phyloP scores from a whole-genome alignment of 2,329 filamentous ascomycete species.

The Venturia carpophila region DNA sequence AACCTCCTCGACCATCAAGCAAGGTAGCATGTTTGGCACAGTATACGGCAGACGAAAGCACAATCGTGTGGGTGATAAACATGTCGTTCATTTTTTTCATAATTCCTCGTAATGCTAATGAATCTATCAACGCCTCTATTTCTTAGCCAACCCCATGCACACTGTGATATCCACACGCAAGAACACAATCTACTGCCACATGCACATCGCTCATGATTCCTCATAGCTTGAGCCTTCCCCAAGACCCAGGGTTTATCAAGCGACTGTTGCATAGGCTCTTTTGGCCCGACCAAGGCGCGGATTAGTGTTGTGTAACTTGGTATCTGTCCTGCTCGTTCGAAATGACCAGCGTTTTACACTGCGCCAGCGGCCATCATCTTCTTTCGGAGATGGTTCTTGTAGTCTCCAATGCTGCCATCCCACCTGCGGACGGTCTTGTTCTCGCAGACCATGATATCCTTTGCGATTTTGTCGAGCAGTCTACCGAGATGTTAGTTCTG shows the following conservation, averaged over 20 bases:
- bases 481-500: slow-evolving; percentile 45
- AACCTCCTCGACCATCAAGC: no score
- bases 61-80: background rate
- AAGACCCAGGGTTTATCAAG: background rate
- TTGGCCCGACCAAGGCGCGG: background rate
- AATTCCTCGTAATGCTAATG: background rate
- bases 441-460: slow-evolving; percentile 99
- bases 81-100: slow-evolving; percentile 6
- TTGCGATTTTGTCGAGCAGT: slow-evolving; percentile 97
- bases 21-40: background rate
- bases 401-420: slow-evolving; percentile 82
- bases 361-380: slow-evolving; percentile 91
- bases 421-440: slow-evolving; percentile 88
- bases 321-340: background rate
- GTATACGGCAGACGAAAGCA: background rate
- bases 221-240: background rate
- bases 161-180: background rate
- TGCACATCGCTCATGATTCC: background rate
- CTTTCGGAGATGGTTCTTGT: slow-evolving; percentile 98
- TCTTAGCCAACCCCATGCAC: background rate
- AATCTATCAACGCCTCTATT: slow-evolving; percentile 14
- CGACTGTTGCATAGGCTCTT: background rate
- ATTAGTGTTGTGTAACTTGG: background rate
- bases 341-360: slow-evolving; percentile 51
- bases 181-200: background rate